These are phyloP conservation scores for Soucietia sequanensis DNA, from an alignment of 805 yeast genomes.

Conservation along the genomic window DNA sequence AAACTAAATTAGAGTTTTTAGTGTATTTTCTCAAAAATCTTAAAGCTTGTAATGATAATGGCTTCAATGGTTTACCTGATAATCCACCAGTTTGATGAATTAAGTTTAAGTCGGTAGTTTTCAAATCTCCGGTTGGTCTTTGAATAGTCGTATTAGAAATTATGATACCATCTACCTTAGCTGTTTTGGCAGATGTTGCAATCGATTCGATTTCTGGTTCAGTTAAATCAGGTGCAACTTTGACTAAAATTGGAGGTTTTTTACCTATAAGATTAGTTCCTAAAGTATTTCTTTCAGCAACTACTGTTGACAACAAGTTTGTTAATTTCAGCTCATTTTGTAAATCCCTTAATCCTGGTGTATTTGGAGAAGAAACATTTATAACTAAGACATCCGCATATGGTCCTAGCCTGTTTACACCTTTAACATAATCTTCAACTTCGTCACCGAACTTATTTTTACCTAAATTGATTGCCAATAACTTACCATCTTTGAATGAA, in stretches of 20 bases:
- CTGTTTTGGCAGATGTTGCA: slow-evolving; percentile 72
- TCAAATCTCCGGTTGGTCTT: slow-evolving; percentile 61
- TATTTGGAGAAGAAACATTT: slow-evolving; percentile 93
- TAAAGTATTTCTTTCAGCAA: slow-evolving; percentile 58
- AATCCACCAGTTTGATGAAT: slow-evolving; percentile 77
- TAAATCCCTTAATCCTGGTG: slow-evolving; percentile 89
- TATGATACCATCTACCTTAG: slow-evolving; percentile 87
- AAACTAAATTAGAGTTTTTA: slow-evolving; percentile 67
- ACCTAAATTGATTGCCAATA: slow-evolving; percentile 84
- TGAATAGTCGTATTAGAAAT: slow-evolving; percentile 89
- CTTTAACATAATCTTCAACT: slow-evolving; percentile 77
- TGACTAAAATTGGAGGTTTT: slow-evolving; percentile 81
- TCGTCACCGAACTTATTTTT: slow-evolving; percentile 93
- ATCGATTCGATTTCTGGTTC: slow-evolving; percentile 79
- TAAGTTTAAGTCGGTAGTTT: slow-evolving; percentile 44
- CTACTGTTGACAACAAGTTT: slow-evolving; percentile 64
- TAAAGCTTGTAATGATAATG: slow-evolving; percentile 69
- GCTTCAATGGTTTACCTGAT: slow-evolving; percentile 90
- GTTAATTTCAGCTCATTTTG: slow-evolving; percentile 77
- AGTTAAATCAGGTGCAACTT: slow-evolving; percentile 89
- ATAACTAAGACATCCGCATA: slow-evolving; percentile 87
- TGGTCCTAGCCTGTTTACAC: slow-evolving; percentile 78
- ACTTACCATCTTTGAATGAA: slow-evolving; percentile 61
- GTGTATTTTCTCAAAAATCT: slow-evolving; percentile 70
- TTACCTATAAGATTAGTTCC: slow-evolving; percentile 39